Base-by-base conservation (phyloP, 2,329 filamentous ascomycete genomes). In the Cryphonectria naterciae region DNA sequence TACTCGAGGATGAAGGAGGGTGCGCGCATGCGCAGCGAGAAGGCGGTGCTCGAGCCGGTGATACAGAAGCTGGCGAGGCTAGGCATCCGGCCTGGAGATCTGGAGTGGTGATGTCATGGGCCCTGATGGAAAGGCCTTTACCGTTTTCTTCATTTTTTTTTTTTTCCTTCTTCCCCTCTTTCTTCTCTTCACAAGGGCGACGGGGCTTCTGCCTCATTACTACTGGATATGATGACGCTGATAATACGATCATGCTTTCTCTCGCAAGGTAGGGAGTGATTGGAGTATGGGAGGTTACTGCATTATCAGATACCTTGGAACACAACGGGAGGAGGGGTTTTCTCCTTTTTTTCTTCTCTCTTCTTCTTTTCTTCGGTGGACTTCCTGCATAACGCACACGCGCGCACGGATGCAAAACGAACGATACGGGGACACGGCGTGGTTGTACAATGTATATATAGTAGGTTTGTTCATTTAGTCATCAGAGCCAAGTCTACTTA, bases 1-100 rank as follows among this genome's bases (percentile, higher is more conserved):
- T 98, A 97, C 81, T 91, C 91, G 43, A 82, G 93, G 19, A 86
- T 89, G 68, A 92, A 89, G 79, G 89, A 93, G 77, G 80, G 80
- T 32, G 85, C 86, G 13, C 84, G 81, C 75, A 79, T 85, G 62
- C 77, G 79, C 49, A 79, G 79, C 2, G 83, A 85, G 77, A 82
- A 77, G 75, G 77, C 76, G 62, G 76, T 80, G 22, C 73, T 79
- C 13, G 79, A 79, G 73, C 79, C 79, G 15, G 78, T 81, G 37
- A 68, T 84, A 11, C 75, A 74, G 72, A 72, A 75, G 73, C 75
- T 85, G 37, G 77, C 79, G 11, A 76, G 76, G 3, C 73, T 76
- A 4, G 74, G 75, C 19, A 76, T 76, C 58, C 74, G 73, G 62
- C 70, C 71, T 64, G 73, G 73, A 54, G 79, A 78, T 65, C 68